These are phyloP conservation scores for Aspergillus avenaceus DNA, from an alignment of 495 filamentous ascomycete species.

Conservation along the genomic window DNA sequence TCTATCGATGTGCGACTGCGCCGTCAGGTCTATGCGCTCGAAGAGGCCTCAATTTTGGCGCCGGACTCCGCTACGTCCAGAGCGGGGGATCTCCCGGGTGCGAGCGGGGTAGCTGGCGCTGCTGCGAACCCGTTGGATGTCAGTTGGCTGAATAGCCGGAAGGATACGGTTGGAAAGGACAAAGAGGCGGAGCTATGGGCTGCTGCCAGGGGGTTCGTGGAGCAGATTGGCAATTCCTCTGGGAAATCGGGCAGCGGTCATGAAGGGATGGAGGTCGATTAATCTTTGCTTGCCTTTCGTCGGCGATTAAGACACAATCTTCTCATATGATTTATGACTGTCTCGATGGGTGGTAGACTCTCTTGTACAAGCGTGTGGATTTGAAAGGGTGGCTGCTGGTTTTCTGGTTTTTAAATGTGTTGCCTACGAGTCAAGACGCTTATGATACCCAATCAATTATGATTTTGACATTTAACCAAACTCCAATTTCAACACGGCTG, in stretches of 20 bases:
- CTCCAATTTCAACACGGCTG: not conserved
- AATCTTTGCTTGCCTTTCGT: not conserved
- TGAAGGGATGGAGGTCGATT: constrained; percentile 38
- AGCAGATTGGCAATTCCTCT: constrained; percentile 25
- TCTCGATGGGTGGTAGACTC: not conserved
- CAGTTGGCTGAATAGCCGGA: constrained; percentile 79
- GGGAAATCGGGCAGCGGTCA: constrained; percentile 10
- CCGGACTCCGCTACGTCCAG: constrained; percentile 22
- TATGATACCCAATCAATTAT: constrained; percentile 32
- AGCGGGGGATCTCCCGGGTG: constrained; percentile 21
- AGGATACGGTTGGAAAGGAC: constrained; percentile 68
- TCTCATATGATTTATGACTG: no score
- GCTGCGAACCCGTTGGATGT: constrained; percentile 58
- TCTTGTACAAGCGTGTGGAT: no score
- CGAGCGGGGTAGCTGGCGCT: constrained; percentile 16
- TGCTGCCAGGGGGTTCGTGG: constrained; percentile 50
- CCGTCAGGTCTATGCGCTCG: constrained; percentile 74
- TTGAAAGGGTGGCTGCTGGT: no score
- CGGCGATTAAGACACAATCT: no score
- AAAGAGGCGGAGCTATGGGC: constrained; percentile 78
- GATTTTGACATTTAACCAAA: not conserved
- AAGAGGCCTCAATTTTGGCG: constrained; percentile 71
- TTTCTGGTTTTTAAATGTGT: not conserved
- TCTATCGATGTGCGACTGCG: constrained; percentile 65
- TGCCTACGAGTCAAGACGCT: not conserved